Evolutionary conservation across 2,329 filamentous ascomycete species (phyloP).

Genomic region (Epichloe hybrida): DNA sequence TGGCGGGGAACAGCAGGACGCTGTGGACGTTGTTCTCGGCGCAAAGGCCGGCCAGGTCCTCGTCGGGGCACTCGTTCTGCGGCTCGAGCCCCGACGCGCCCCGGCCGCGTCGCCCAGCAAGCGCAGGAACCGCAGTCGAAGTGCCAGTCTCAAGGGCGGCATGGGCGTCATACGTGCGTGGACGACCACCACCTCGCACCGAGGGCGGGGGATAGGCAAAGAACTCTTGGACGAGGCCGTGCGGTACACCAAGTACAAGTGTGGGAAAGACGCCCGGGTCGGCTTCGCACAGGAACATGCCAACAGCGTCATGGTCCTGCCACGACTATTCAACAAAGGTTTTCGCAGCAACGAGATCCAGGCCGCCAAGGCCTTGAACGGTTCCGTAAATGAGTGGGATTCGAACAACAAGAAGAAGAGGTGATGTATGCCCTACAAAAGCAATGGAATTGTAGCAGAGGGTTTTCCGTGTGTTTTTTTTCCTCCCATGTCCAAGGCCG

Average conservation of each 20-base stretch:
- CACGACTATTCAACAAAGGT: conserved; percentile 45
- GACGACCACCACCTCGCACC: conserved; percentile 60
- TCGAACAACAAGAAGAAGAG: conserved; percentile 34
- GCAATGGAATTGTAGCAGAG: too few relatives aligned
- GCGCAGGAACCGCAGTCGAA: conserved; percentile 25
- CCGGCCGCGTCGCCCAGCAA: conserved; percentile 9
- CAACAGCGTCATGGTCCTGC: conserved; percentile 52
- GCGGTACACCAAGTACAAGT: conserved; percentile 49
- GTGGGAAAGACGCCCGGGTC: conserved; percentile 52
- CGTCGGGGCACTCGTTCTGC: conserved; percentile 57
- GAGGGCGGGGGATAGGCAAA: conserved; percentile 57
- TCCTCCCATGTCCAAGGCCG: too few relatives aligned
- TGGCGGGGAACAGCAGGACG: conserved; percentile 35
- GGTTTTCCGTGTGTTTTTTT: neutral
- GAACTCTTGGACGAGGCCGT: conserved; percentile 64
- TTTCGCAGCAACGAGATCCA: conserved; percentile 46
- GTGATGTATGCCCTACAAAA: conserved; percentile 15
- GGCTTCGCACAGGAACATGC: conserved; percentile 68
- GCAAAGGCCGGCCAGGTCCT: conserved; percentile 55
- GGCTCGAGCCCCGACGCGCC: conserved; percentile 37
- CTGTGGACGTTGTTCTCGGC: conserved; percentile 49
- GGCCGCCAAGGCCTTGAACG: conserved; percentile 40
- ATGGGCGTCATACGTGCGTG: conserved; percentile 66
- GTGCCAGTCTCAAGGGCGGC: conserved; percentile 37
- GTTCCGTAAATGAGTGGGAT: conserved; percentile 36